Conservation (phyloP, 2,329 filamentous ascomycete genomes). For the Alternaria atra region DNA sequence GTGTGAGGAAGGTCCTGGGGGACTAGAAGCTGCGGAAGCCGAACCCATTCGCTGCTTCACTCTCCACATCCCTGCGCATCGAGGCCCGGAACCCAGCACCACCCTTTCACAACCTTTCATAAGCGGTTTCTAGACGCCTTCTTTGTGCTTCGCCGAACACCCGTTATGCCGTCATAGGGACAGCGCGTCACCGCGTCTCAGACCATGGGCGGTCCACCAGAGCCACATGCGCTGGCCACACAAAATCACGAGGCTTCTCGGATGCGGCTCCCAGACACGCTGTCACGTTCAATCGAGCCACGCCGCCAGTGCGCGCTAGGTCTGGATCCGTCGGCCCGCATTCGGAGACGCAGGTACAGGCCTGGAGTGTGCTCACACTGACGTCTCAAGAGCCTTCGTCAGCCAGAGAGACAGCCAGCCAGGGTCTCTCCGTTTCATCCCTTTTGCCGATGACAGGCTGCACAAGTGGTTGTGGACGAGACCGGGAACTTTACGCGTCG, state of each 20-base stretch:
- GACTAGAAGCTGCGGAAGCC: conserved; percentile 19
- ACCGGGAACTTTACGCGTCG: conserved; percentile 23
- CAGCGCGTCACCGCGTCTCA: conserved; percentile 29
- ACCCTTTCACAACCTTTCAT: conserved; percentile 20
- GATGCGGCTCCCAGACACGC: conserved; percentile 32
- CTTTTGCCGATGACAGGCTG: conserved; percentile 19
- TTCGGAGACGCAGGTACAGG: conserved; percentile 40
- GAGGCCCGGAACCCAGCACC: conserved; percentile 30
- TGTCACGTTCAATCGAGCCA: conserved; percentile 32
- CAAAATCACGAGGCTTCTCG: conserved; percentile 28
- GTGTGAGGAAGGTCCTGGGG: conserved; percentile 25
- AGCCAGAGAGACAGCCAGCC: conserved; percentile 24
- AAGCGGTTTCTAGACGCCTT: conserved; percentile 35
- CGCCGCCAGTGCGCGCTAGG: conserved; percentile 14
- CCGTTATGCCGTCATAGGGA: conserved; percentile 25
- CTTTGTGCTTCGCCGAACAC: conserved; percentile 24
- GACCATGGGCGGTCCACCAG: conserved; percentile 23
- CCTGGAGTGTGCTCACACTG: conserved; percentile 13
- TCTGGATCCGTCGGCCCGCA: conserved; percentile 13
- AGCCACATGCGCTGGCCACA: conserved; percentile 36
- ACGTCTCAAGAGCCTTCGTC: conserved; percentile 22
- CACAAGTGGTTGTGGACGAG: conserved; percentile 15
- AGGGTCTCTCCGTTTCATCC: conserved; percentile 33
- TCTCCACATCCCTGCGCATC: conserved; percentile 27
- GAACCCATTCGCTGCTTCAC: conserved; percentile 35